A percentile compares a stretch with the other conserved stretches of the same genome.
Conservation (phyloP, 164 flowering plant genomes). For the Magnolia officinalis region DNA sequence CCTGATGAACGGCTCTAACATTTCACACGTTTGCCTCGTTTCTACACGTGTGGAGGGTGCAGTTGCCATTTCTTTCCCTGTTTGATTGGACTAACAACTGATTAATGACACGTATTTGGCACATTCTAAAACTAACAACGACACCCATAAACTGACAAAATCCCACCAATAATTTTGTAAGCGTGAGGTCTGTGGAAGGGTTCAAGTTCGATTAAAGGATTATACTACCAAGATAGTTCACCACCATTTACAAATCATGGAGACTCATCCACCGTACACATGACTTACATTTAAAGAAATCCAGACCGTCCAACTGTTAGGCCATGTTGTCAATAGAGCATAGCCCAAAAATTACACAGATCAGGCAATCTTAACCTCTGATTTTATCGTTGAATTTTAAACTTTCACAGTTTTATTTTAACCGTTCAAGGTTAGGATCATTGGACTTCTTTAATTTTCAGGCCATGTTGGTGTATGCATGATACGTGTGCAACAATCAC, state of each 20-base stretch:
- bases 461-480: not conserved
- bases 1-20: no score
- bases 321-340: no score
- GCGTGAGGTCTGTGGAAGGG: not conserved
- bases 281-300: no score
- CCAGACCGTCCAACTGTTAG: no score
- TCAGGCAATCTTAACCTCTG: no score
- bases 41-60: no score
- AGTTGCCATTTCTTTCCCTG: no score
- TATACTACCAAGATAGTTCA: not conserved
- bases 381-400: not conserved
- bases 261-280: not conserved
- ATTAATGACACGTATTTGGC: not conserved
- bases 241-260: not conserved
- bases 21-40: no score
- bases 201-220: not conserved
- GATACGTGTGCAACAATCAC: not conserved
- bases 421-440: not conserved
- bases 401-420: no score
- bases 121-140: slow-evolving; percentile 19
- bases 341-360: no score
- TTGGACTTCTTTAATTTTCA: not conserved
- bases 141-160: slow-evolving; percentile 32
- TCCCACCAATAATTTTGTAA: not conserved
- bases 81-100: not conserved